These are phyloP conservation scores for Plasmodium blacklocki DNA, from an alignment of 169 alveolate genomes.

Conservation along the genomic window DNA sequence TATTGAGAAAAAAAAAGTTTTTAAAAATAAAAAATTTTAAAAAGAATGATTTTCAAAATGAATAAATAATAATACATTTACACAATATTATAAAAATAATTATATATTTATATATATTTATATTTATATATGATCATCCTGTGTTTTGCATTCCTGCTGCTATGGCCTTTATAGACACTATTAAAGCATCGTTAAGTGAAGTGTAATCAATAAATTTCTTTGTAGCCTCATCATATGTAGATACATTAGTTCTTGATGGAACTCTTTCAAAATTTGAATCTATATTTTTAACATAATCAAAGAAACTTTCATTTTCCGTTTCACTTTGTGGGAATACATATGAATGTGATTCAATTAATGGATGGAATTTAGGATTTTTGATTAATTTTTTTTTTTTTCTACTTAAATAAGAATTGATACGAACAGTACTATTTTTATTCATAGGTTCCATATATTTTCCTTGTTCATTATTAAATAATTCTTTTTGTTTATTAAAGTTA, in stretches of 20 bases:
- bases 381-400: constrained; percentile 68
- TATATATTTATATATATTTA: background rate
- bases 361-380: constrained; percentile 66
- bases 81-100: background rate
- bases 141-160: constrained; percentile 81
- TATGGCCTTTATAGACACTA: constrained; percentile 75
- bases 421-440: background rate
- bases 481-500: background rate
- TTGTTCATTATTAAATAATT: background rate
- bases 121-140: constrained; percentile 34
- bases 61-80: no score
- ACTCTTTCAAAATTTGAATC: background rate
- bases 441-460: background rate
- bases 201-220: constrained; percentile 58
- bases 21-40: no score
- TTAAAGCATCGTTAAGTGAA: constrained; percentile 75
- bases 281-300: constrained; percentile 13
- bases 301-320: constrained; percentile 18
- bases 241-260: constrained; percentile 12
- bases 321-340: constrained; percentile 48
- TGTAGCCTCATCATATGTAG: constrained; percentile 20
- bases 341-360: constrained; percentile 21
- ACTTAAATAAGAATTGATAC: constrained; percentile 40
- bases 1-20: no score
- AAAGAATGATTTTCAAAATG: no score